Evolutionary conservation across 345 rosid genomes (phyloP), one percentile per base, ranked within the genome.

Genomic region (Eucalyptus caleyi): DNA sequence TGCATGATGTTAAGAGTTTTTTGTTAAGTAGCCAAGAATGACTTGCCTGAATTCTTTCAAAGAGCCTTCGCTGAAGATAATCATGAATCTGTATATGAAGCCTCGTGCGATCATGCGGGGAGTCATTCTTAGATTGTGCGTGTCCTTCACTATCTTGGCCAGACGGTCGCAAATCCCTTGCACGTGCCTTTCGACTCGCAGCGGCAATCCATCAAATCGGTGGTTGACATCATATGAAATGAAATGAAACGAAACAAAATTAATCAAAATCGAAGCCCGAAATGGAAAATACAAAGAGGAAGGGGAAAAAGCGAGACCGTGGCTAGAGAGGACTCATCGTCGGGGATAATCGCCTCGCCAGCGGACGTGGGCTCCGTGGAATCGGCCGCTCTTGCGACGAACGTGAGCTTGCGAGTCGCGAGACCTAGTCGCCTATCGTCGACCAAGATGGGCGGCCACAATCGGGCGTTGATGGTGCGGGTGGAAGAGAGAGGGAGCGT

Each of bases 151-250:
- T 51, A 18, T 90, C 56, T 53, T 80, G 45, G 93, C 93, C 91
- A 94, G 86, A 27, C 88, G 91, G 62, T 93, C 95, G 89, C 96
- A 94, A 32, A 95, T 91, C 90, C 95, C 97, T 90, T 93, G 96
- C 88, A 95, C 96, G 37, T 93, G 95, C 95, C 96, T 92, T 40
- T 11, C 37, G 37, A 54, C 51, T 86, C 65, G 86, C 9, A 11
- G 77, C 53, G 14, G 50, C 49, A 88, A 44, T n/a, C 81, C 6
- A 60, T n/a, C 16, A 47, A 27, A 67, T 44, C 21, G 53, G 18
- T 26, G 34, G 26, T 19, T 8, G 14, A 53, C 18, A n/a, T 50
- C 16, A 44, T 9, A 24, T 30, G 72, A 69, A 67, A 32, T 4
- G 49, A 40, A 23, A 51, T 18, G 54, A 51, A 87, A 56, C 23